Conservation (phyloP, 2,329 filamentous ascomycete species). For the Xylaria sp. region DNA sequence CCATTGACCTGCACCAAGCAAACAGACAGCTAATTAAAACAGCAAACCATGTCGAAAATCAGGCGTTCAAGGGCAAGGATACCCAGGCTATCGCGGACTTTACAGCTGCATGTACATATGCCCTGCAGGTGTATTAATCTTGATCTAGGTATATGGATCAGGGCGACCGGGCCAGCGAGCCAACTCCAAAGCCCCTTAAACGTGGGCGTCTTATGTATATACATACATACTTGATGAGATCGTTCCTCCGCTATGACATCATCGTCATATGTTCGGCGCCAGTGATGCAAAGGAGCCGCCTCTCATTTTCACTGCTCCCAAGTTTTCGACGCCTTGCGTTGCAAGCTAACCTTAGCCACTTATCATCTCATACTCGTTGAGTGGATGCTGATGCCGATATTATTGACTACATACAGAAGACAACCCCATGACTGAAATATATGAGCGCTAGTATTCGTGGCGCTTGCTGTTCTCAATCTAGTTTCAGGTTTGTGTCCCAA, state of each 20-base stretch:
- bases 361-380: background rate
- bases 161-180: conserved; percentile 10
- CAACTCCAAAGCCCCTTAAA: conserved; percentile 8
- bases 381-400: background rate
- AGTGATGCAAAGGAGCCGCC: background rate
- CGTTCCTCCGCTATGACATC: conserved; percentile 19
- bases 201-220: conserved; percentile 18
- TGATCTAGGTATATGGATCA: background rate
- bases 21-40: background rate
- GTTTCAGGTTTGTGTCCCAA: too few relatives aligned
- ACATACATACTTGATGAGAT: conserved; percentile 2
- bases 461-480: too few relatives aligned
- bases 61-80: background rate
- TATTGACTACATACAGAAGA: background rate
- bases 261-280: conserved; percentile 9
- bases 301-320: background rate
- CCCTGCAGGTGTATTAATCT: conserved; percentile 17
- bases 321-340: background rate
- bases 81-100: background rate
- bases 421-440: too few relatives aligned
- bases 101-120: conserved; percentile 14
- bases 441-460: too few relatives aligned
- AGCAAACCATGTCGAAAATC: background rate
- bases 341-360: conserved; percentile 2
- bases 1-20: background rate